Evolutionary conservation across 768 basidiomycete species (phyloP).

Genomic region (Tricholomella constricta): DNA sequence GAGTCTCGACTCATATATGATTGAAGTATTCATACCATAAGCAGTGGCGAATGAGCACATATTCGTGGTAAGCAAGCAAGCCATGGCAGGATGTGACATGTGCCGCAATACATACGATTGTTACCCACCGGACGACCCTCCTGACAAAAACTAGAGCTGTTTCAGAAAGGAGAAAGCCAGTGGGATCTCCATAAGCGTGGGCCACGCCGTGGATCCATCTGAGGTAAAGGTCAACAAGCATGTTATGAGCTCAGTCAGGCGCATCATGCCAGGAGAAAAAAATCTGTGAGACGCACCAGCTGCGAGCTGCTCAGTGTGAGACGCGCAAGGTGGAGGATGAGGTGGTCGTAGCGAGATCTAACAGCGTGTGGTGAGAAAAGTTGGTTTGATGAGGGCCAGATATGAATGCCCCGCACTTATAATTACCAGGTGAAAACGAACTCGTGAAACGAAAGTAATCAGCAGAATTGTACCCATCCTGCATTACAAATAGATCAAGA

Average conservation of each 20-base stretch:
- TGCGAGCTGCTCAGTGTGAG: not conserved
- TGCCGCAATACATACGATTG: not conserved
- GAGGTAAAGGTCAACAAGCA: not conserved
- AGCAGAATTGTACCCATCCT: not conserved
- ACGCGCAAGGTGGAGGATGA: conserved; percentile 5
- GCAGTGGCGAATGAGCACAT: not conserved
- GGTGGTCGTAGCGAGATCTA: conserved; percentile 16
- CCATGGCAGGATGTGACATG: not conserved
- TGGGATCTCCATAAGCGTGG: not conserved
- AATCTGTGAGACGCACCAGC: not conserved
- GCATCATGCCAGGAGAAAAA: not conserved
- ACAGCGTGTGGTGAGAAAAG: conserved; percentile 24
- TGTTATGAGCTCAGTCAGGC: not conserved
- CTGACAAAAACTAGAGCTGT: not conserved
- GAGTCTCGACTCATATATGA: too few species aligned
- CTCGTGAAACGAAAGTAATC: not conserved
- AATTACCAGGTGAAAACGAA: not conserved
- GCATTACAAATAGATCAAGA: not conserved
- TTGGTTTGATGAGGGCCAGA: conserved; percentile 24
- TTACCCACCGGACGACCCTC: conserved; percentile 17
- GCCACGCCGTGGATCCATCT: not conserved
- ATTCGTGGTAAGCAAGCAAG: not conserved
- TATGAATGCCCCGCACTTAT: conserved; percentile 9
- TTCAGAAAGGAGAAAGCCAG: not conserved
- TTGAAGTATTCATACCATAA: not conserved